Evolutionary conservation across 2,329 filamentous ascomycete species (phyloP), one percentile per base, ranked within the genome.

Genomic region (Penicillium sp.): DNA sequence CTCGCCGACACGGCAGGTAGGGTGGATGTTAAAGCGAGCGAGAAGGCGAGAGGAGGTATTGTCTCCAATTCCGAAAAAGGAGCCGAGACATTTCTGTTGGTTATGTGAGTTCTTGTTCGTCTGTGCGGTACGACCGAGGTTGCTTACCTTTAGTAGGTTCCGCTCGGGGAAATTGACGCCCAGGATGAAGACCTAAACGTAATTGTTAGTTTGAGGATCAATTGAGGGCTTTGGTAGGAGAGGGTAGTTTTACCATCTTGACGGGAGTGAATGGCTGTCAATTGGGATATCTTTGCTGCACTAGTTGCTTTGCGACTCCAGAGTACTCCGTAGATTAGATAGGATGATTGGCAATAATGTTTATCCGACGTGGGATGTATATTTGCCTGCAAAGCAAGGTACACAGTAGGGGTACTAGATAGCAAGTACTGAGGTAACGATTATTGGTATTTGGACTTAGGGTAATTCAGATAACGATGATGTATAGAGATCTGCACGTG

Each of bases 21-120:
- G 88, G 78, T 96, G 91, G 72, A 99, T 96, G 67, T 88, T 88
- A 79, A 92, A 89, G 70, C 91, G 93, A 64, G 95, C 91, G 81
- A 98, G 89, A 67, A 99, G 87, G 44, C 88, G 86, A 50, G 83
- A 78, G 53, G 89, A 90, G 33, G 85, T 79, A 63, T 85, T 83
- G 39, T 86, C 83, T 8, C 93, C 93, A 59, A 97, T 84, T 61
- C 90, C 91, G 75, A 96, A 97, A 83, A 97, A 96, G 57, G 84
- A 84, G 76, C 91, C 84, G 64, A 99, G 89, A 85, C 72, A 75
- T 70, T 74, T 78, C 71, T 75, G 52, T 54, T 31, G 23, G 14
- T 2, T 29, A 37, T 33, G 48, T 63, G 58, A 63, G 63, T 54
- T 51, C 35, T n/a, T 14, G 31, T 50, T 50, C 23, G 16, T 7